phyloP scores from a whole-genome alignment of 73 alveolate genomes.

The Paramecium pentaurelia region DNA sequence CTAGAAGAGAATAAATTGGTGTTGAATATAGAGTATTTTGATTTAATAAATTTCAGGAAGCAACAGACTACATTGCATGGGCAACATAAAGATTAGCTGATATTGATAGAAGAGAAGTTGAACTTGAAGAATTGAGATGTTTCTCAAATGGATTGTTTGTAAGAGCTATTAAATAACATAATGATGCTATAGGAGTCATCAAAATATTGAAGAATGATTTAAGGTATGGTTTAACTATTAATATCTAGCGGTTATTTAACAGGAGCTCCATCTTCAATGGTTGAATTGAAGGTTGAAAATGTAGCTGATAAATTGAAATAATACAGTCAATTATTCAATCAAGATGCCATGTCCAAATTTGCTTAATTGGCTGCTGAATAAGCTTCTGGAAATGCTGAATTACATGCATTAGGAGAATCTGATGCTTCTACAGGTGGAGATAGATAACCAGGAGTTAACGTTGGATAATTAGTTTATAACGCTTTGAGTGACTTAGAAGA shows the following conservation, averaged over 20 bases:
- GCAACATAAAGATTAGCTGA: constrained; percentile 47
- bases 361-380: constrained; percentile 35
- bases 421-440: neutral
- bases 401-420: constrained; percentile 30
- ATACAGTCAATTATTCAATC: constrained; percentile 22
- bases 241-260: neutral
- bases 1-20: constrained; percentile 35
- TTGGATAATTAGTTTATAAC: constrained; percentile 29
- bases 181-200: constrained; percentile 31
- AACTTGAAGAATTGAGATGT: constrained; percentile 43
- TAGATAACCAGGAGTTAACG: constrained; percentile 40
- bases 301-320: constrained; percentile 33
- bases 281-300: constrained; percentile 35
- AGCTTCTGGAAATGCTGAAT: constrained; percentile 53
- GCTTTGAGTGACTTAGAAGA: constrained; percentile 27
- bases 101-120: constrained; percentile 42
- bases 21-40: constrained; percentile 5
- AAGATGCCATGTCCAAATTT: constrained; percentile 38
- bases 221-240: neutral
- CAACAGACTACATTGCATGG: constrained; percentile 39
- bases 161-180: constrained; percentile 37
- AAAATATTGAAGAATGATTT: constrained; percentile 24
- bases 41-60: neutral
- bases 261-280: constrained; percentile 27
- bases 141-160: constrained; percentile 39